Evolutionary conservation across 192 early-diverging fungal species (phyloP), one percentile per base, ranked within the genome.

Genomic region (Rhizophagus sp.): DNA sequence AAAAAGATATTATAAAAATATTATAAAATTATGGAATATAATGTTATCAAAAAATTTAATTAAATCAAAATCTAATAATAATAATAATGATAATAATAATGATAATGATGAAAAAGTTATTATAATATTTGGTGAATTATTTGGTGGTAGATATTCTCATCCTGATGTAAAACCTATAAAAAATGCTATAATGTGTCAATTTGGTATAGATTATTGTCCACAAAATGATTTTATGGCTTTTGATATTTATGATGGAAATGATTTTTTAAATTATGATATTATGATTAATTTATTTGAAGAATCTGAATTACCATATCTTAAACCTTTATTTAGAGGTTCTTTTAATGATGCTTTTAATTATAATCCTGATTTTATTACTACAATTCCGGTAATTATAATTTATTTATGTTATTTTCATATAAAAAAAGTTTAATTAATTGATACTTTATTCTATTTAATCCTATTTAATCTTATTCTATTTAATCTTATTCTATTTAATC

Each of bases 141-240:
- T 71, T 41, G 69, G 69, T 12, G 69, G 69, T 17, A n/a, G 27
- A 19, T 71, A 71, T 41, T 1, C 33, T n/a, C 69, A 71, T 22
- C 69, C 69, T 11, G 39, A 71, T 39, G 22, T 71, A 10, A 71
- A 71, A 41, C 69, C 69, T 22, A 9, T 71, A 10, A 71, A 71
- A 41, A 15, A 15, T 39, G 39, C 36, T n/a, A 19, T 39, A 27
- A 41, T 71, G n/a, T 36, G 22, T 71, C 69, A 71, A 71, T 41
- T 8, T n/a, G 69, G 69, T 15, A 71, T 71, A 12, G 69, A 71
- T 22, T 71, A 71, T 41, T 71, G 69, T 41, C 69, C 69, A 7
- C 27, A 71, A n/a, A 33, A 71, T 22, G 69, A 71, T 17, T 71
- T 71, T 2, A 8, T 71, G 36, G 39, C 69, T n/a, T 71, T 71